Conservation (phyloP, 768 basidiomycete genomes). For the Guyanaporus albipodus region DNA sequence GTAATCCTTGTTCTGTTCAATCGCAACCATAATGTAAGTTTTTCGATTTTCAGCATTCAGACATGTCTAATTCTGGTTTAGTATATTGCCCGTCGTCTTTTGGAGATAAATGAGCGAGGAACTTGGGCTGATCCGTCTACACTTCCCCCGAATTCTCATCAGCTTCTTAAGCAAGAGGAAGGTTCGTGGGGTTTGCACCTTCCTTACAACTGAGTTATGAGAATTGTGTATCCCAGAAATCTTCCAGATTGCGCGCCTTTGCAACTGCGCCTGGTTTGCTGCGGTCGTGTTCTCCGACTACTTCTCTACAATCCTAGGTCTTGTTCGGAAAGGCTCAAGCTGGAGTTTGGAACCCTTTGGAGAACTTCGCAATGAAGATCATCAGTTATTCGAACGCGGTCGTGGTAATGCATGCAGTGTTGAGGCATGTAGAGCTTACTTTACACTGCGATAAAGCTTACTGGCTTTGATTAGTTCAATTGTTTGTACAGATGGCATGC, state of each 20-base stretch:
- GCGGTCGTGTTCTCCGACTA: slow-evolving; percentile 79
- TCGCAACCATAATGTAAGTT: slow-evolving; percentile 80
- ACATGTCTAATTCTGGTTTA: slow-evolving; percentile 24
- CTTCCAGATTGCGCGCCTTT: slow-evolving; percentile 77
- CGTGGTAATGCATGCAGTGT: slow-evolving; percentile 80
- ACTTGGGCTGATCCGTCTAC: slow-evolving; percentile 54
- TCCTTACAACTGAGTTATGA: background rate
- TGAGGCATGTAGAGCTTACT: slow-evolving; percentile 46
- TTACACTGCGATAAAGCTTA: background rate
- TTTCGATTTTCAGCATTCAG: background rate
- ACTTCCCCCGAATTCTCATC: slow-evolving; percentile 32
- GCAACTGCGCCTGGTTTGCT: slow-evolving; percentile 81
- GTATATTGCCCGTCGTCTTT: slow-evolving; percentile 75
- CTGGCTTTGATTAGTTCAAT: slow-evolving; percentile 56
- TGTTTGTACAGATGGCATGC: slow-evolving; percentile 85
- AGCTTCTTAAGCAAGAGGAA: slow-evolving; percentile 55
- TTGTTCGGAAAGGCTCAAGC: slow-evolving; percentile 66
- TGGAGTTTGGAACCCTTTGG: slow-evolving; percentile 79
- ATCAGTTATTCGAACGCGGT: slow-evolving; percentile 70
- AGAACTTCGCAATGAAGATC: slow-evolving; percentile 62
- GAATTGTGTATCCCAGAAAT: slow-evolving; percentile 45
- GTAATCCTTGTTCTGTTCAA: slow-evolving; percentile 81
- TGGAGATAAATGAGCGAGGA: slow-evolving; percentile 78
- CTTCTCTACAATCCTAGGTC: slow-evolving; percentile 75
- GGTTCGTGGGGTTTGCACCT: slow-evolving; percentile 16